Evolutionary conservation across 176 grass and related monocot genomes (phyloP), one percentile per base, ranked within the genome.

Genomic region (Carex cristatella): DNA sequence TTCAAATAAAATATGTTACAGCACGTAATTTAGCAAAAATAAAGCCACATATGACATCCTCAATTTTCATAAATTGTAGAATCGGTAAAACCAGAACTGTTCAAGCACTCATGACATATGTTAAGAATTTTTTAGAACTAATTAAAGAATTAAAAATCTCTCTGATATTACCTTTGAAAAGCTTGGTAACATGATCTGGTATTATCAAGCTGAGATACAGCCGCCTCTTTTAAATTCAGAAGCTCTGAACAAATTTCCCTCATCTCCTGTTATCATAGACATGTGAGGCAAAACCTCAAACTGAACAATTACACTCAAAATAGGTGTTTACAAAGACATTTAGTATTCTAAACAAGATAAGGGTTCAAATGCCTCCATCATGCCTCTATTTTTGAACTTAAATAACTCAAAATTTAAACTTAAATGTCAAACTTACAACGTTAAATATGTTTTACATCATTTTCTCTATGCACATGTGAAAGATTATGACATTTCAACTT

Each of bases 191-290:
- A 82, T 12, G 80, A 28, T 3, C 32, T 66, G 51, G 8, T 75
- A 13, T 75, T 75, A 48, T 66, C 1, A 64, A 10, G 59, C 37
- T 82, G 80, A 66, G 37, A 46, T 48, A 31, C 10, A 65, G 58
- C n/a, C 3, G 58, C 80, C 33, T 10, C 59, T 42, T 82, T 82
- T 10, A 82, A 9, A 30, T 46, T 12, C 80, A 82, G 62, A 31
- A 82, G 15, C 16, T 82, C 80, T 64, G n/a, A 9, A 49, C 80
- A 82, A 82, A 65, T 32, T 32, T 64, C 59, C 37, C 80, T 62
- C 80, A 82, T 51, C 5, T 65, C 80, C 80, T 82, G 80, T 82
- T 48, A 48, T 63, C 1, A 65, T 3, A 38, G 60, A 19, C 37
- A 35, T 60, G 15, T 58, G 31, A 81, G 7, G 35, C 10, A 64